These are phyloP conservation scores for Scheffersomyces lignicola DNA, from an alignment of 1,139 yeast species.

Conservation along the genomic window DNA sequence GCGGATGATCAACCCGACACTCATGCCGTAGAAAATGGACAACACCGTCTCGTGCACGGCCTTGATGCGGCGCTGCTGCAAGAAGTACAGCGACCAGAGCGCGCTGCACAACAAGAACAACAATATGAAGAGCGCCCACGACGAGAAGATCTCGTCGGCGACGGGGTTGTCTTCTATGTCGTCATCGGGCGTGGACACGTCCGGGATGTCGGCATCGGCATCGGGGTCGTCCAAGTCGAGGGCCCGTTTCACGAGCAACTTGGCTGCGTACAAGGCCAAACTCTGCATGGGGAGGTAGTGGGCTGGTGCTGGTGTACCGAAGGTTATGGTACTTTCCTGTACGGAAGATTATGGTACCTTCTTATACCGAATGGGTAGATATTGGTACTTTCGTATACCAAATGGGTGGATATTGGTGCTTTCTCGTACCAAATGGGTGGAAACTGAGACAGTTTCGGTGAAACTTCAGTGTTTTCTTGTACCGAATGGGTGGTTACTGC, in stretches of 20 bases:
- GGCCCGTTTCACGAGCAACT: constrained; percentile 31
- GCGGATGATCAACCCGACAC: constrained; percentile 87
- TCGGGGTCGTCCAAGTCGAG: constrained; percentile 39
- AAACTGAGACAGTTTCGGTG: no score
- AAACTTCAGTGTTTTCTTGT: no score
- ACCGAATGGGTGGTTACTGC: no score
- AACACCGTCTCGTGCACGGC: constrained; percentile 96
- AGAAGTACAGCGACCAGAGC: constrained; percentile 90
- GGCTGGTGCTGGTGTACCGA: no score
- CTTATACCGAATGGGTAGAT: no score
- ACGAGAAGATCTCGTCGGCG: constrained; percentile 92
- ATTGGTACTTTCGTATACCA: no score
- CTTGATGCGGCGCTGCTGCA: constrained; percentile 87
- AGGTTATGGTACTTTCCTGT: no score
- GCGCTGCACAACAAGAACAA: constrained; percentile 81
- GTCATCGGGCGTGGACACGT: constrained; percentile 53
- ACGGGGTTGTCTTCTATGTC: constrained; percentile 74
- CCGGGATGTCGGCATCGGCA: constrained; percentile 48
- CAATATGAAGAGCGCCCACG: constrained; percentile 94
- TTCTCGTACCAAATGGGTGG: no score
- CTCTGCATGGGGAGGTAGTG: no score
- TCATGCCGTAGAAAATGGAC: constrained; percentile 95
- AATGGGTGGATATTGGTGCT: no score
- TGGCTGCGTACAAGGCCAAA: constrained; percentile 26
- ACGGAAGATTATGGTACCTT: no score